Evolutionary conservation across 1,284 basidiomycete genomes (phyloP).

Genomic region (Ceratobasidium sp.): DNA sequence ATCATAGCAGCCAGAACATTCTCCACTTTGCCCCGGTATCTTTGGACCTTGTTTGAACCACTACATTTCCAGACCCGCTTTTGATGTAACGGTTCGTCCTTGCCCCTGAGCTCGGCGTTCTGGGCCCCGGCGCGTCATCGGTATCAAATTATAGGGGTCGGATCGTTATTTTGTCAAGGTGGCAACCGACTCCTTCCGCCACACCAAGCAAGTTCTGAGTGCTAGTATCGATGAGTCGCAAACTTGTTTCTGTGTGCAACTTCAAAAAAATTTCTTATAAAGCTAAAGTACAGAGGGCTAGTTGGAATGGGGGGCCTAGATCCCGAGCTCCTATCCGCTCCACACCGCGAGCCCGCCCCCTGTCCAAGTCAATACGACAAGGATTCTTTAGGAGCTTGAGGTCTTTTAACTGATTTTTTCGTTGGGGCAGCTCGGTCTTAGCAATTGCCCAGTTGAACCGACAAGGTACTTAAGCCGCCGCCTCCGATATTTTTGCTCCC

Average conservation of each 20-base stretch:
- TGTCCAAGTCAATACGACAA: neutral
- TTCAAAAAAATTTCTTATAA: no score
- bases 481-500: neutral
- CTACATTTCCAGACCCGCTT: no score
- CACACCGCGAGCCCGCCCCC: neutral
- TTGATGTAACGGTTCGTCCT: no score
- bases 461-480: neutral
- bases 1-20: no score
- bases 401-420: neutral
- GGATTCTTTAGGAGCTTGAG: neutral
- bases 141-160: no score
- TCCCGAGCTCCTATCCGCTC: neutral
- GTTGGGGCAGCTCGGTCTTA: slow-evolving; percentile 7
- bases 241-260: no score
- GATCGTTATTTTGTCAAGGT: neutral
- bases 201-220: neutral
- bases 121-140: no score
- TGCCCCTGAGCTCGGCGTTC: no score
- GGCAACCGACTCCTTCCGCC: neutral
- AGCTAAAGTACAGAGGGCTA: neutral
- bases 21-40: no score
- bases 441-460: neutral
- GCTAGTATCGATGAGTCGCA: neutral
- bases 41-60: no score
- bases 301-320: neutral